Percentiles rank a stretch among this genome's conserved stretches.
phyloP scores from a whole-genome alignment of 2,329 filamentous ascomycete genomes.

The Ascochyta fabae region DNA sequence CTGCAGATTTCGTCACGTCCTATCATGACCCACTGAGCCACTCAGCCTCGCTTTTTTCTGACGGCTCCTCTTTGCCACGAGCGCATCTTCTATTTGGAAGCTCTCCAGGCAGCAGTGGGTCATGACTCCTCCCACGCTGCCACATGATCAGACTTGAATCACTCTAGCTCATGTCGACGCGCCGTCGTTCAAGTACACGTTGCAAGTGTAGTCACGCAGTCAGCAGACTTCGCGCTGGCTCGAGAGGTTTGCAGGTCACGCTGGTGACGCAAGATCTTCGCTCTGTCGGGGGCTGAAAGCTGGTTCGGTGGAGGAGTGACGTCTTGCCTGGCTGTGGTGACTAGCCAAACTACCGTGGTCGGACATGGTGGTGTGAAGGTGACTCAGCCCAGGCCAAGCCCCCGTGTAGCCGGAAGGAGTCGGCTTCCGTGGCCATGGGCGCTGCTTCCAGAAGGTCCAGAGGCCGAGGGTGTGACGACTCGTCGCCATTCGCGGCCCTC shows the following conservation, averaged over 20 bases:
- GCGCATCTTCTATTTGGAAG: slow-evolving; percentile 4
- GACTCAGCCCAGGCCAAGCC: slow-evolving; percentile 32
- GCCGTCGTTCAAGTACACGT: slow-evolving; percentile 4
- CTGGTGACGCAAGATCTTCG: slow-evolving; percentile 25
- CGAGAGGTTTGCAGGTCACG: slow-evolving; percentile 29
- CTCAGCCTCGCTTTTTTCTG: not conserved
- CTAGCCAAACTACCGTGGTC: slow-evolving; percentile 12
- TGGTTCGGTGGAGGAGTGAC: slow-evolving; percentile 17
- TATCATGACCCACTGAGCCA: slow-evolving; percentile 8
- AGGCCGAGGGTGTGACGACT: slow-evolving; percentile 14
- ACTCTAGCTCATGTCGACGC: slow-evolving; percentile 10
- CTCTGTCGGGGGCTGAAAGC: slow-evolving; percentile 11
- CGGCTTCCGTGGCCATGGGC: slow-evolving; percentile 9
- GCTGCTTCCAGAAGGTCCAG: slow-evolving; percentile 10
- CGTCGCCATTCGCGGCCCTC: slow-evolving; percentile 15
- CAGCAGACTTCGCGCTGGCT: slow-evolving; percentile 33
- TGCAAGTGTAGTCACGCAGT: slow-evolving; percentile 33
- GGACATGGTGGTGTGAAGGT: slow-evolving; percentile 22
- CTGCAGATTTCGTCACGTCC: not conserved
- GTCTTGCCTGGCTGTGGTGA: slow-evolving; percentile 25
- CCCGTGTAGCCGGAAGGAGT: slow-evolving; percentile 9
- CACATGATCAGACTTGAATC: slow-evolving; percentile 13
- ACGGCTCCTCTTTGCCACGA: not conserved
- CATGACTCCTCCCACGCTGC: slow-evolving; percentile 5
- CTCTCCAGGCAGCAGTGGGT: slow-evolving; percentile 19